These are phyloP conservation scores for Zopfia rhizophila DNA, from an alignment of 2,329 filamentous ascomycete species.

Conservation along the genomic window DNA sequence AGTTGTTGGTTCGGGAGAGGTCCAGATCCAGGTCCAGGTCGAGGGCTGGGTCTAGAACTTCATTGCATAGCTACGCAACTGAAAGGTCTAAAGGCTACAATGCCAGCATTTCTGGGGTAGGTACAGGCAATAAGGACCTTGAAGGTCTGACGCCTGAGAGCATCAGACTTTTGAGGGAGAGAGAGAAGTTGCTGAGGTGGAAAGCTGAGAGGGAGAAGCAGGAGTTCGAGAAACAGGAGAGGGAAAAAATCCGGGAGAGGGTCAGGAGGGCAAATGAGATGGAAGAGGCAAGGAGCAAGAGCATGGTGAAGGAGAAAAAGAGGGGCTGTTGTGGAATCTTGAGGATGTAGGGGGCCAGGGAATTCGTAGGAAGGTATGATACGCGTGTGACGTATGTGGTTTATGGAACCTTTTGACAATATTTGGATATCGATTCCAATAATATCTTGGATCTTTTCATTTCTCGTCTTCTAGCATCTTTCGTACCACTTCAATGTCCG, in stretches of 20 bases:
- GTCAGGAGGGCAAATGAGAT: constrained; percentile 42
- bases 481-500: no score
- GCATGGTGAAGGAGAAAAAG: constrained; percentile 27
- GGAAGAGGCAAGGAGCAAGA: constrained; percentile 36
- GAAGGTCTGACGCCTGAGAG: constrained; percentile 21
- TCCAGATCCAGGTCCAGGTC: neutral
- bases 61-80: constrained; percentile 1
- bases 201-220: constrained; percentile 32
- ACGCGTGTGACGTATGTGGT: no score
- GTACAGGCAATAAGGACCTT: constrained; percentile 11
- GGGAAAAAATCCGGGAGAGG: constrained; percentile 34
- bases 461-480: no score
- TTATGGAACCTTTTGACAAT: no score
- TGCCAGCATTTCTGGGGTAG: constrained; percentile 1
- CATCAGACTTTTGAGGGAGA: constrained; percentile 16
- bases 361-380: no score
- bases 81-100: neutral
- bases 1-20: constrained; percentile 1
- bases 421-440: no score
- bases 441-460: no score
- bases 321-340: constrained; percentile 18
- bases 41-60: neutral
- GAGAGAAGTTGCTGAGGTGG: constrained; percentile 22
- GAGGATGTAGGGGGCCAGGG: constrained; percentile 1
- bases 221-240: constrained; percentile 34